These are phyloP conservation scores for Eutrema yunnanense DNA, from an alignment of 345 rosid genomes.

Conservation along the genomic window DNA sequence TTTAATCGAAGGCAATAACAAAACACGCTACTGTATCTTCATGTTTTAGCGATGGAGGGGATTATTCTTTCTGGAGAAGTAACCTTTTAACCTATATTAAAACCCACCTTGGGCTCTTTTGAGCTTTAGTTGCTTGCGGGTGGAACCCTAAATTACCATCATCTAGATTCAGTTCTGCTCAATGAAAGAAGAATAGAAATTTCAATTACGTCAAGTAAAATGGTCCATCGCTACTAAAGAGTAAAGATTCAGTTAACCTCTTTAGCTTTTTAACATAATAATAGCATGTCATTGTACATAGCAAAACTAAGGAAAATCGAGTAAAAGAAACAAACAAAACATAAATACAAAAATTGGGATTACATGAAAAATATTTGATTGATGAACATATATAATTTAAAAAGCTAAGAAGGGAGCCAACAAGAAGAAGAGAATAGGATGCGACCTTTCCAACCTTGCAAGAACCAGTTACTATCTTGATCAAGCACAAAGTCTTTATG, in stretches of 20 bases:
- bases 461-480: conserved; percentile 61
- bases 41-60: conserved; percentile 10
- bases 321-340: conserved; percentile 7
- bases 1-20: conserved; percentile 11
- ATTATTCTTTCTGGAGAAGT: not conserved
- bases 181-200: no score
- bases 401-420: conserved; percentile 52
- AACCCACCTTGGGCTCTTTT: not conserved
- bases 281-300: not conserved
- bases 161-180: no score
- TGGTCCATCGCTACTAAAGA: not conserved
- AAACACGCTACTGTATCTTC: not conserved
- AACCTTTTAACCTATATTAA: not conserved
- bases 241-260: not conserved
- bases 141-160: not conserved
- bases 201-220: no score
- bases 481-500: conserved; percentile 69
- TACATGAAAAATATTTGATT: not conserved
- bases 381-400: not conserved
- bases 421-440: conserved; percentile 52
- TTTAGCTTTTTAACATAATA: not conserved
- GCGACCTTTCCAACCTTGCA: conserved; percentile 93
- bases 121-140: not conserved
- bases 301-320: not conserved
- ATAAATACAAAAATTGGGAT: not conserved